Conservation (phyloP, 768 basidiomycete species). For the Mycena rebaudengoi region DNA sequence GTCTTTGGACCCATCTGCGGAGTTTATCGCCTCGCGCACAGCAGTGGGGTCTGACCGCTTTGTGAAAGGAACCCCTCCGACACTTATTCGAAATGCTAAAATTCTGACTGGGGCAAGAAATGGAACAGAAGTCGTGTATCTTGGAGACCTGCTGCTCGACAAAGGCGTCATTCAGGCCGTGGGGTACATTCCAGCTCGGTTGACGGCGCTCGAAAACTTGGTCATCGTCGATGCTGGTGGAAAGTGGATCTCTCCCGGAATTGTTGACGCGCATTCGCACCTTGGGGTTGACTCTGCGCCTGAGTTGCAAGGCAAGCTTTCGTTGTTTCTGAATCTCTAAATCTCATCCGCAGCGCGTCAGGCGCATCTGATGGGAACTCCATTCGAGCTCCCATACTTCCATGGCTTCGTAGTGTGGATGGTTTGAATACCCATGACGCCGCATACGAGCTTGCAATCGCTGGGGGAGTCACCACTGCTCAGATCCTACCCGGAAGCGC, state of each 20-base stretch:
- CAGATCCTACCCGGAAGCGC: constrained; percentile 77
- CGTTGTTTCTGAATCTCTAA: neutral
- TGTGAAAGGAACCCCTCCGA: constrained; percentile 58
- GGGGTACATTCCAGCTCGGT: constrained; percentile 44
- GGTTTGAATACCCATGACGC: constrained; percentile 80
- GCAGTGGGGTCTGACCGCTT: constrained; percentile 58
- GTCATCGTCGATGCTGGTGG: constrained; percentile 62
- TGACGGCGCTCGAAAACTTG: constrained; percentile 26
- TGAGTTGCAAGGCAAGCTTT: constrained; percentile 35
- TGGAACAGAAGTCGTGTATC: constrained; percentile 63
- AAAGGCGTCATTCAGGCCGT: constrained; percentile 68
- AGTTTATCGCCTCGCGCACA: constrained; percentile 17
- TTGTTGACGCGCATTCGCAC: constrained; percentile 70
- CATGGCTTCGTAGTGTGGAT: constrained; percentile 78
- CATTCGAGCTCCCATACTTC: constrained; percentile 54
- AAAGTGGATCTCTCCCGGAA: constrained; percentile 71
- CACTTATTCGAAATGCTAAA: constrained; percentile 70
- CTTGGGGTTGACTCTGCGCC: constrained; percentile 53
- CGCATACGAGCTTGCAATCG: constrained; percentile 60
- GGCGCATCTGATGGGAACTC: constrained; percentile 70
- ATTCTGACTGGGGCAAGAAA: constrained; percentile 79
- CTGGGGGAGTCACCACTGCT: constrained; percentile 79
- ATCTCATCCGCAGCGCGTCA: constrained; percentile 7
- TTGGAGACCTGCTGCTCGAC: constrained; percentile 69
- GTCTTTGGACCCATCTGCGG: neutral